Evolutionary conservation across 75 land plant species (phyloP).

Genomic region (Picea sitchensis): DNA sequence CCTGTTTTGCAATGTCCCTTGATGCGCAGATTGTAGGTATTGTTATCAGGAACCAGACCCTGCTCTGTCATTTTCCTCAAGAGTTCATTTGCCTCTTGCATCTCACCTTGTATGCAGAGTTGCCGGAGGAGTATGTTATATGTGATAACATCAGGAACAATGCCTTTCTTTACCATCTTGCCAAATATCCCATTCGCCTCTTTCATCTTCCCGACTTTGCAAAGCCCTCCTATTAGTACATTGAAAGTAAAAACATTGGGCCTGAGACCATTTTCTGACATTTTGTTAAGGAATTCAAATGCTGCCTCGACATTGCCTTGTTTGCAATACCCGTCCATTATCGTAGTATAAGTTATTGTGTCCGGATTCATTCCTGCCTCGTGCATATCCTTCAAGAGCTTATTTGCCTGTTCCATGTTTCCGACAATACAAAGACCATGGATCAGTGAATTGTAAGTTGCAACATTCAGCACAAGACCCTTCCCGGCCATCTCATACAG

Average conservation of each 20-base stretch:
- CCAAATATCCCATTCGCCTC: slow-evolving; percentile 48
- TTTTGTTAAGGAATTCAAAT: slow-evolving; percentile 40
- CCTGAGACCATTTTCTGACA: slow-evolving; percentile 56
- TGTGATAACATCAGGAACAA: slow-evolving; percentile 60
- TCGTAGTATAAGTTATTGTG: slow-evolving; percentile 55
- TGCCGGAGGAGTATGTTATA: slow-evolving; percentile 66
- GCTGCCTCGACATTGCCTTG: slow-evolving; percentile 46
- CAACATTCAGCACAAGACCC: slow-evolving; percentile 58
- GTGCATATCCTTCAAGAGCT: slow-evolving; percentile 59
- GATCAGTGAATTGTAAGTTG: slow-evolving; percentile 59
- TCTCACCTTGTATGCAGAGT: slow-evolving; percentile 36
- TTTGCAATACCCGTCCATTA: slow-evolving; percentile 71
- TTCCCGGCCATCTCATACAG: slow-evolving; percentile 59
- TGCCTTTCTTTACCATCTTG: slow-evolving; percentile 68
- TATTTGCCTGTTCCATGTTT: slow-evolving; percentile 46
- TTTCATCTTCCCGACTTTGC: slow-evolving; percentile 52
- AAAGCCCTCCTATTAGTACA: slow-evolving; percentile 67
- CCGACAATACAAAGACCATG: slow-evolving; percentile 72
- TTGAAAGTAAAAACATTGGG: slow-evolving; percentile 74
- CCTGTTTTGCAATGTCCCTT: slow-evolving; percentile 66
- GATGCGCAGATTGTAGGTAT: slow-evolving; percentile 76
- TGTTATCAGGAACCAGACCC: slow-evolving; percentile 52
- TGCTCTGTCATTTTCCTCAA: slow-evolving; percentile 45
- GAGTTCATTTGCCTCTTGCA: slow-evolving; percentile 33
- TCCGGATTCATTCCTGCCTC: slow-evolving; percentile 55